Evolutionary conservation across 2,329 filamentous ascomycete genomes (phyloP), one percentile per base, ranked within the genome.

Genomic region (Fusarium miscanthi): DNA sequence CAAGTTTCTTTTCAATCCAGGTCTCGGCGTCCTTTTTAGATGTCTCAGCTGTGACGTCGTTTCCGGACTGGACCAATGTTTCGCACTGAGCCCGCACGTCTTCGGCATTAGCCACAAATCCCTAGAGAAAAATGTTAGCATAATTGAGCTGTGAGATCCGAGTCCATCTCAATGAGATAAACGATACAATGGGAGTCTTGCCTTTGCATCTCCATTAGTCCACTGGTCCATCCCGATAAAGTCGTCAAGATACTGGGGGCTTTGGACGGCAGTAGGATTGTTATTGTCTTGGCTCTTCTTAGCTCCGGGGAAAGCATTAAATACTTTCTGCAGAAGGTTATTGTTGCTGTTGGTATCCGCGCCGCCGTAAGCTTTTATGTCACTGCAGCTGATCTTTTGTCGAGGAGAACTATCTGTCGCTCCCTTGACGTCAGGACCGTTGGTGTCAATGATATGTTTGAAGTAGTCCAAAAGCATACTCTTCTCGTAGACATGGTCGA

Each of bases 401-500:
- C 30, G 27, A 8, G 1, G 37, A 38, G 37, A 4, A 38, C 6
- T 38, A 38, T 38, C 37, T 21, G 37, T 38, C 37, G 37, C 37
- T 38, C 37, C 54, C 9, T 30, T 35, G 2, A 70, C 41, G 19
- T 23, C 41, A 3, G 33, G 2, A 9, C 31, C 30, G 0, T 8
- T 48, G 0, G 16, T 19, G 12, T 67, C 41, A 8, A 70, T 35
- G 17, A 72, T 72, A 1, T 30, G 19, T 0, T 0, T 23, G n/a
- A 63, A 69, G 16, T 52, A 73, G 11, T 73, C 59, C 48, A 54
- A 38, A 0, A 73, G 52, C 53, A 61, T 66, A 9, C 58, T 69
- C 65, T 73, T 73, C 27, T 72, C 69, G 5, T 60, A 73, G 3
- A 69, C 40, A 13, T 73, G 70, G 11, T 73, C 70, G 1, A 56